These are phyloP conservation scores for Logfia minima DNA, from an alignment of 129 eudicot genomes.

Conservation along the genomic window DNA sequence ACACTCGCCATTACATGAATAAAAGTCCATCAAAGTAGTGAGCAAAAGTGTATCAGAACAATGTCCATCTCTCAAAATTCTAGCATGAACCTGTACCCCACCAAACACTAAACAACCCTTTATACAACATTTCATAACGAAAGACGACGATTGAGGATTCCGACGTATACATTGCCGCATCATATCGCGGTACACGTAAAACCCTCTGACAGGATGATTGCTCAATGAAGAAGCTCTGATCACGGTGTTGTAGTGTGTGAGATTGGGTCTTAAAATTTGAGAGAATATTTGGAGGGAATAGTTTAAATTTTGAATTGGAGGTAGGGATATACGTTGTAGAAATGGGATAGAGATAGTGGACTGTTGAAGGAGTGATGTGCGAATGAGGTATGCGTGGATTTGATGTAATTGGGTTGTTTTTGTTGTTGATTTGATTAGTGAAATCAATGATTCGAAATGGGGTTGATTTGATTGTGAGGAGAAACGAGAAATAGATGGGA, in stretches of 20 bases:
- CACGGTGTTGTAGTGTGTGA: conserved; percentile 53
- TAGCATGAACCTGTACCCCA: conserved; percentile 64
- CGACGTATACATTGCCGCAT: conserved; percentile 44
- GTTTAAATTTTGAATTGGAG: conserved; percentile 37
- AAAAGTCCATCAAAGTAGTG: conserved; percentile 69
- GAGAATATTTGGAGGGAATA: conserved; percentile 47
- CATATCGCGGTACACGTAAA: conserved; percentile 51
- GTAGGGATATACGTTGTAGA: conserved; percentile 41
- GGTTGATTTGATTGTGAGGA: conserved; percentile 27
- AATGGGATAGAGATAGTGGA: conserved; percentile 50
- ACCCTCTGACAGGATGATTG: conserved; percentile 44
- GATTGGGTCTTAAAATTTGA: conserved; percentile 45
- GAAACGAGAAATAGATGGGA: conserved; percentile 13
- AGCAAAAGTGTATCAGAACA: conserved; percentile 51
- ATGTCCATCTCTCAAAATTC: conserved; percentile 59
- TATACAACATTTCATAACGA: conserved; percentile 54
- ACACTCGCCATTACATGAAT: conserved; percentile 37
- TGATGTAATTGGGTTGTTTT: conserved; percentile 53
- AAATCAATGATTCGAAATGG: conserved; percentile 30
- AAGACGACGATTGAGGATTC: conserved; percentile 46
- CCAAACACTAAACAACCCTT: conserved; percentile 31
- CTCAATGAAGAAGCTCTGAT: conserved; percentile 55
- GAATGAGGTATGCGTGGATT: conserved; percentile 69
- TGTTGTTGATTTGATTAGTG: conserved; percentile 62
- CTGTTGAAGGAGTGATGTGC: conserved; percentile 44